Conservation (phyloP, 83 land plant species). For the Picea abies region DNA sequence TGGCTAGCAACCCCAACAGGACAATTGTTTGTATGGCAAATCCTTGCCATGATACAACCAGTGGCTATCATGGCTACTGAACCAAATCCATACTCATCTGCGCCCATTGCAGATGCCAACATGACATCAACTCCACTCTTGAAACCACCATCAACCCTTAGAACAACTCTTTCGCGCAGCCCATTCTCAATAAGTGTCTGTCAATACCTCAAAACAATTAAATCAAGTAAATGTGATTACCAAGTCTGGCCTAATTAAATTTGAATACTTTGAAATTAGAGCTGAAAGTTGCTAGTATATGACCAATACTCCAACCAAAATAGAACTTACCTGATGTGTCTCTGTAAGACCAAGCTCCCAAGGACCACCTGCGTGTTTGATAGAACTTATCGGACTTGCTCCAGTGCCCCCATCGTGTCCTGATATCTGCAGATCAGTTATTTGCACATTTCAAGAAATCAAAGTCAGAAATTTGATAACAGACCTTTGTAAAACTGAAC, state of each 20-base stretch:
- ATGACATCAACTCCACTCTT: conserved; percentile 97
- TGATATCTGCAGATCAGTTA: conserved; percentile 65
- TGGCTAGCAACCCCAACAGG: conserved; percentile 99
- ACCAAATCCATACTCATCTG: conserved; percentile 99
- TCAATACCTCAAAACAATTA: not conserved
- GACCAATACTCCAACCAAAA: not conserved
- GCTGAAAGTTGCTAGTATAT: conserved; percentile 2
- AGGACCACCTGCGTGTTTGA: conserved; percentile 99
- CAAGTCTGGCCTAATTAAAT: not conserved
- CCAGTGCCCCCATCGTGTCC: conserved; percentile 98
- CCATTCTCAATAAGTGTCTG: conserved; percentile 93
- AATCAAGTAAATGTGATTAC: not conserved
- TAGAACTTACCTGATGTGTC: conserved; percentile 77
- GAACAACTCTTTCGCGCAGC: conserved; percentile 90
- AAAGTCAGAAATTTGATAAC: too few species aligned
- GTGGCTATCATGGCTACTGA: conserved; percentile 99
- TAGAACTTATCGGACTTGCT: conserved; percentile 97
- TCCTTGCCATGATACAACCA: conserved; percentile 98
- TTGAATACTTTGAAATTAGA: not conserved
- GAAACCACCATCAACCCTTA: conserved; percentile 97
- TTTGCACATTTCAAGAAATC: too few species aligned
- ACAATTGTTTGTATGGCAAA: conserved; percentile 98
- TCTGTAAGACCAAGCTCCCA: conserved; percentile 99
- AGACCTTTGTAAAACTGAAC: too few species aligned
- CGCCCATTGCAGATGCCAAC: conserved; percentile 98